phyloP scores from a whole-genome alignment of 2,329 filamentous ascomycete genomes.

The Fusarium camptoceras region DNA sequence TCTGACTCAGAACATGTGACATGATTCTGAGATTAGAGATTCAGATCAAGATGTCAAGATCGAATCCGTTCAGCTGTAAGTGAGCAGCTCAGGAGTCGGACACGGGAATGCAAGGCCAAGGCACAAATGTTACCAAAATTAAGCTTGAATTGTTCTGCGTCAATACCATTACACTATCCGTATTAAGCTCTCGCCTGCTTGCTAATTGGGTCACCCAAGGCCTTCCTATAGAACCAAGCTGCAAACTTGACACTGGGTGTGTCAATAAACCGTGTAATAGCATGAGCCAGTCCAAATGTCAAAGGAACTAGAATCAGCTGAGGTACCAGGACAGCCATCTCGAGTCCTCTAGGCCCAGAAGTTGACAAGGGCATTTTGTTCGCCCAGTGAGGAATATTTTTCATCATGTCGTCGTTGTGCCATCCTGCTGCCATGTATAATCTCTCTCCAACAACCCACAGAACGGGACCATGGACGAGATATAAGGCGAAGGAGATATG shows the following conservation, averaged over 20 bases:
- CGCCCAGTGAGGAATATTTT: conserved; percentile 67
- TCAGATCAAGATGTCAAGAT: neutral
- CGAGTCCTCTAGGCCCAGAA: conserved; percentile 69
- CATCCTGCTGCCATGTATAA: conserved; percentile 72
- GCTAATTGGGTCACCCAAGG: conserved; percentile 44
- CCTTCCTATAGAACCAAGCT: conserved; percentile 66
- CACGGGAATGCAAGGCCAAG: conserved; percentile 5
- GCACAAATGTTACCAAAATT: conserved; percentile 14
- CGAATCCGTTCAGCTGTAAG: neutral
- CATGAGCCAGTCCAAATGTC: conserved; percentile 68
- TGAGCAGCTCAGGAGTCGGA: neutral
- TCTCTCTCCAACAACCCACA: conserved; percentile 70
- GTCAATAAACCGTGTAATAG: conserved; percentile 67
- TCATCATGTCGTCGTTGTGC: conserved; percentile 59
- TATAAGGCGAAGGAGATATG: conserved; percentile 73
- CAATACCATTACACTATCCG: neutral
- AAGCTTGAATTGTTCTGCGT: conserved; percentile 30
- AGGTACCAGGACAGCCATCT: conserved; percentile 68
- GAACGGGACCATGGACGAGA: conserved; percentile 71
- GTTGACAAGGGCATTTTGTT: conserved; percentile 66
- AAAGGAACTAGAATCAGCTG: conserved; percentile 70
- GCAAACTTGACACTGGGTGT: conserved; percentile 70
- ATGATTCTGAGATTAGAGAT: conserved; percentile 3
- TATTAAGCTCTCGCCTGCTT: conserved; percentile 33
- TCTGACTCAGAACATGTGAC: conserved; percentile 4